Conservation (phyloP, 441 rosid genomes). For the Raphanus hybrid region DNA sequence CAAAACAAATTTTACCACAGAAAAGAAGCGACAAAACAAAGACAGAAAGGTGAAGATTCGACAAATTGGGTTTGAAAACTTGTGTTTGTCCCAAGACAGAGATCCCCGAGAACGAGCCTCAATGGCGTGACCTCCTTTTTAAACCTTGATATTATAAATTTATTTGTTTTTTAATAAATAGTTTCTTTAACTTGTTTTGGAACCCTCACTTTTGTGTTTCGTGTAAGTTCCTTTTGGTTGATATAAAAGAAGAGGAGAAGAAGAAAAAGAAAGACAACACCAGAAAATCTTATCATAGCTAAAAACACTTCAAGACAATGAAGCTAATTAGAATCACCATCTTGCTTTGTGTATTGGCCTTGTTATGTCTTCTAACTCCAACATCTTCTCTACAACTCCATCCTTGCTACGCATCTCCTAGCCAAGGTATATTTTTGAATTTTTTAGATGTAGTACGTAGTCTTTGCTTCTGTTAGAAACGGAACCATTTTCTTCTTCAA, state of each 20-base stretch:
- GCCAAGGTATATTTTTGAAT: slow-evolving; percentile 5
- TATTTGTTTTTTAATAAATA: background rate
- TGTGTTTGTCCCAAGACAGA: slow-evolving; percentile 42
- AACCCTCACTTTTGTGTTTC: slow-evolving; percentile 44
- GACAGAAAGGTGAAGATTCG: slow-evolving; percentile 31
- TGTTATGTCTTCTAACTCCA: slow-evolving; percentile 20
- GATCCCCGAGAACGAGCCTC: slow-evolving; percentile 45
- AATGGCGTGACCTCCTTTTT: slow-evolving; percentile 41
- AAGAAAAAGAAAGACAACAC: slow-evolving; percentile 26
- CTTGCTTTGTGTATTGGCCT: slow-evolving; percentile 31
- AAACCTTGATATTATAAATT: slow-evolving; percentile 20
- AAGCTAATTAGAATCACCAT: slow-evolving; percentile 26
- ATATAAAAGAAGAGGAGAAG: slow-evolving; percentile 35
- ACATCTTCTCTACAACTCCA: slow-evolving; percentile 34
- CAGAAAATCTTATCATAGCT: slow-evolving; percentile 5
- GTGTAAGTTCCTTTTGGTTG: slow-evolving; percentile 30
- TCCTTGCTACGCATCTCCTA: slow-evolving; percentile 28
- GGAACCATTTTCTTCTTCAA: background rate
- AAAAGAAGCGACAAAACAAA: background rate
- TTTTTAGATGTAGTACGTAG: background rate
- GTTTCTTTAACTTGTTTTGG: slow-evolving; percentile 37
- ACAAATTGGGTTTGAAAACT: slow-evolving; percentile 39
- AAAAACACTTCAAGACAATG: slow-evolving; percentile 25
- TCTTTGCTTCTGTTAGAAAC: too few species aligned
- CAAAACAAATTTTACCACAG: background rate